These are phyloP conservation scores for Fusarium musae DNA, from an alignment of 2,329 filamentous ascomycete species.

Conservation along the genomic window DNA sequence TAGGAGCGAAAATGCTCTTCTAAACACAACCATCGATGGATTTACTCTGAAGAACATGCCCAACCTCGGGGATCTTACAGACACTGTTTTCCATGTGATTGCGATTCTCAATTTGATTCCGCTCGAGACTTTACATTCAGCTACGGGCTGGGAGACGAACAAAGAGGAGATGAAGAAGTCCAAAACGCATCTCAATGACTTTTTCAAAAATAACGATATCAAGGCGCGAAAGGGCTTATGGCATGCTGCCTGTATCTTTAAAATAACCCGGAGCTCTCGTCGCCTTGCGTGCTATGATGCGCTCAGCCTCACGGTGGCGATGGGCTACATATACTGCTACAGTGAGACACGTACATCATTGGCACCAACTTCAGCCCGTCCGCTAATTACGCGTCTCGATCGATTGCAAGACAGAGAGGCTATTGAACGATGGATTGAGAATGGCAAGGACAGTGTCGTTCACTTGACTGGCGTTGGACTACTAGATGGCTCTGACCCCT, in stretches of 20 bases:
- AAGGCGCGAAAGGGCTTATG: accelerated
- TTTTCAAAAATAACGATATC: accelerated
- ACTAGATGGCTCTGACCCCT: not conserved
- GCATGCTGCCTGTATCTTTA: not conserved
- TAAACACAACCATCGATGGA: not conserved
- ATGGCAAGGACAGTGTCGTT: accelerated
- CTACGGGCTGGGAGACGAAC: not conserved
- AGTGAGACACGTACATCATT: accelerated
- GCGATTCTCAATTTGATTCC: not conserved
- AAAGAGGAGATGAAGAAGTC: not conserved
- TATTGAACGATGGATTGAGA: not conserved
- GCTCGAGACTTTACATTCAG: not conserved
- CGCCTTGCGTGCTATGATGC: not conserved
- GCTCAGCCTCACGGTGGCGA: accelerated
- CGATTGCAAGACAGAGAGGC: not conserved
- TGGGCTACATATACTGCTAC: not conserved
- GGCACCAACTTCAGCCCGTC: accelerated
- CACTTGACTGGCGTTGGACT: not conserved
- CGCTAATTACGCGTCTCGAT: not conserved
- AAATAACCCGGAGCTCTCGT: accelerated
- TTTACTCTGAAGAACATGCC: accelerated
- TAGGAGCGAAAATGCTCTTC: not conserved
- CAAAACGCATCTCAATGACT: not conserved
- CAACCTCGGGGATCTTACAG: accelerated
- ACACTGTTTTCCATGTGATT: not conserved